These are phyloP conservation scores for Kodamaea restingae DNA, from an alignment of 805 yeast species.

Conservation along the genomic window DNA sequence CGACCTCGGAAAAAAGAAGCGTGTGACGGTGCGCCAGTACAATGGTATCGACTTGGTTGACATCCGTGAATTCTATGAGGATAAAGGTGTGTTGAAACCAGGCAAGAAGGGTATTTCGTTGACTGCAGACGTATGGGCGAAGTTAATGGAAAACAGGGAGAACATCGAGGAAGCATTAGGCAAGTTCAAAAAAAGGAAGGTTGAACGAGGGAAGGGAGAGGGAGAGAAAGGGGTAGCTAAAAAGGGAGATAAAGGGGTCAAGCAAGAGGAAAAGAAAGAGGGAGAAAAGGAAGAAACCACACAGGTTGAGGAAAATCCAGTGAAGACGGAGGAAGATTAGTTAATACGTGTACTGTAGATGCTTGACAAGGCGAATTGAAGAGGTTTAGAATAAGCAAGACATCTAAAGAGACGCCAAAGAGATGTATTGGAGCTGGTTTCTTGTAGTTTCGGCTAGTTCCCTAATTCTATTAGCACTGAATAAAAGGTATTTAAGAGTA, in stretches of 20 bases:
- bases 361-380: background rate
- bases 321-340: background rate
- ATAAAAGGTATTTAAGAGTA: no score
- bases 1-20: slow-evolving; percentile 44
- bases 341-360: no score
- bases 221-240: slow-evolving; percentile 12
- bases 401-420: no score
- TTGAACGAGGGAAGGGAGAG: slow-evolving; percentile 10
- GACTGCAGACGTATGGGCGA: slow-evolving; percentile 53
- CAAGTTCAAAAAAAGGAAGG: slow-evolving; percentile 23
- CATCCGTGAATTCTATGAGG: slow-evolving; percentile 73
- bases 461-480: no score
- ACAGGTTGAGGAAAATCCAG: slow-evolving; percentile 10
- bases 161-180: slow-evolving; percentile 51
- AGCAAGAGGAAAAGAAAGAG: slow-evolving; percentile 20
- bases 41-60: slow-evolving; percentile 68
- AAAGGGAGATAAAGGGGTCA: slow-evolving; percentile 9
- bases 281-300: slow-evolving; percentile 11
- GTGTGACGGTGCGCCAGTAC: slow-evolving; percentile 69
- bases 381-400: no score
- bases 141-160: slow-evolving; percentile 42
- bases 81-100: slow-evolving; percentile 62
- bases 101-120: slow-evolving; percentile 75
- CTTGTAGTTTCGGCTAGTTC: no score
- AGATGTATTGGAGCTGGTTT: no score